phyloP scores from a whole-genome alignment of 2,329 filamentous ascomycete genomes.

The Aspergillus sojae region DNA sequence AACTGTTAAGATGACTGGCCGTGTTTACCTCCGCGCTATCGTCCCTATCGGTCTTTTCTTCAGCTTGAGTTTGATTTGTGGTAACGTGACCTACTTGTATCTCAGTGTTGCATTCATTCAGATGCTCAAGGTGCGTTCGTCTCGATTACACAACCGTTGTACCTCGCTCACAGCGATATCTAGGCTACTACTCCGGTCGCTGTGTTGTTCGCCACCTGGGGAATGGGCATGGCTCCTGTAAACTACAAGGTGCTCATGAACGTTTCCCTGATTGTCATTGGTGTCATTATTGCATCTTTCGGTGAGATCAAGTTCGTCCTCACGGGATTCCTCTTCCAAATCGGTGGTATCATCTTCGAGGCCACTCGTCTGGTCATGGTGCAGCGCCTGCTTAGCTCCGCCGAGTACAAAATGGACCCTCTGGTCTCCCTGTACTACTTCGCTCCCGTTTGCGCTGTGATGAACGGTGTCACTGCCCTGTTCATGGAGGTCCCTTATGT shows the following conservation, averaged over 20 bases:
- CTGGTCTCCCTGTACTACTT: constrained; percentile 89
- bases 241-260: constrained; percentile 88
- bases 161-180: constrained; percentile 13
- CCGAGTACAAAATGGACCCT: constrained; percentile 86
- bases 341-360: constrained; percentile 77
- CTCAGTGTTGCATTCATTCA: constrained; percentile 95
- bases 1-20: constrained; percentile 94
- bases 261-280: constrained; percentile 90
- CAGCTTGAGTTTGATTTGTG: constrained; percentile 92
- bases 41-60: constrained; percentile 95
- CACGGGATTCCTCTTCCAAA: constrained; percentile 68
- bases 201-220: constrained; percentile 87
- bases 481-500: constrained; percentile 70
- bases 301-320: constrained; percentile 89
- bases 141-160: constrained; percentile 28
- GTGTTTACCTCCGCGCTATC: constrained; percentile 88
- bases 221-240: constrained; percentile 78
- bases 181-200: constrained; percentile 93
- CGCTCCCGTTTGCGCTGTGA: constrained; percentile 78
- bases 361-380: constrained; percentile 83
- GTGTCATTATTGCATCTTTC: constrained; percentile 90
- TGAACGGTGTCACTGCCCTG: constrained; percentile 73
- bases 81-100: constrained; percentile 93
- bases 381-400: constrained; percentile 74
- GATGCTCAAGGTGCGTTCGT: constrained; percentile 81